Evolutionary conservation across 1,284 basidiomycete genomes (phyloP).

Genomic region (Microbotryum violaceum): DNA sequence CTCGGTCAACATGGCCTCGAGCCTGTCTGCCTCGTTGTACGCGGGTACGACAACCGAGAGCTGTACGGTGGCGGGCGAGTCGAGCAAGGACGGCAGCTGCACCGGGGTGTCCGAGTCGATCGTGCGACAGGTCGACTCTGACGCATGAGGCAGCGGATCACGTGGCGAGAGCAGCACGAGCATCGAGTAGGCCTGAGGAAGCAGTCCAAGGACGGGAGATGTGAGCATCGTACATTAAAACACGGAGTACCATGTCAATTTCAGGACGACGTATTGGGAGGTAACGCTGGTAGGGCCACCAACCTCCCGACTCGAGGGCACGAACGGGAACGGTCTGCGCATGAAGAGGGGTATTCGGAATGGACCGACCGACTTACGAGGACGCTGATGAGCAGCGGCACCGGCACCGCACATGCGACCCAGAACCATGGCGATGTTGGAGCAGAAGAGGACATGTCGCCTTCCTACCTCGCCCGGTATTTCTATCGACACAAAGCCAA

Average conservation of each 20-base stretch:
- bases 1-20: constrained; percentile 71
- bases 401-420: not conserved
- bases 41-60: constrained; percentile 80
- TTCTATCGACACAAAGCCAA: too few species aligned
- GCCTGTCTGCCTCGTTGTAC: constrained; percentile 73
- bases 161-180: constrained; percentile 20
- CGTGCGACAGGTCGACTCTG: constrained; percentile 20
- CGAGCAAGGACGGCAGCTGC: constrained; percentile 40
- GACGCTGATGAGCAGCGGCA: not conserved
- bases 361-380: not conserved
- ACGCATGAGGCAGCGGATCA: not conserved
- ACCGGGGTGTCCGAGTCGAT: not conserved
- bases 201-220: not conserved
- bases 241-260: too few species aligned
- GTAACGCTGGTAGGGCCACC: too few species aligned
- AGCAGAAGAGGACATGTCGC: not conserved
- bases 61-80: constrained; percentile 32
- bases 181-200: constrained; percentile 13
- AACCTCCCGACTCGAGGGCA: too few species aligned
- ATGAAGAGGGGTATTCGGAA: not conserved
- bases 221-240: too few species aligned
- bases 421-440: not conserved
- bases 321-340: not conserved
- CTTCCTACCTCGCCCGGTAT: not conserved
- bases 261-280: too few species aligned